Evolutionary conservation across 2,329 filamentous ascomycete species (phyloP), one percentile per base, ranked within the genome.

Genomic region (Calonectria henricotiae): DNA sequence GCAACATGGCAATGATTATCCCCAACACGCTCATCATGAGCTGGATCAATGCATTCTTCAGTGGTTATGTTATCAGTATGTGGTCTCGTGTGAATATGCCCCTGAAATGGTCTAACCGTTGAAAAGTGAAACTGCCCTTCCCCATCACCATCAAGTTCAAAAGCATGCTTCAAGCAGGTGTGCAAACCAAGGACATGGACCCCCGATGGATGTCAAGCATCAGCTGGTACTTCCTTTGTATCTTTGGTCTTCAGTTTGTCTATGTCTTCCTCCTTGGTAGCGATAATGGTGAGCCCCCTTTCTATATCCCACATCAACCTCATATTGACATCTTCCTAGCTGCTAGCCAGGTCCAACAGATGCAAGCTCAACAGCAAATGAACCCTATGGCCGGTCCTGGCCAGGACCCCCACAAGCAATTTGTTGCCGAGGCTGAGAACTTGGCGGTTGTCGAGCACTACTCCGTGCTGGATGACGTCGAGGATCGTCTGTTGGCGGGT

Each of bases 1-100:
- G 95, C 68, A 98, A 99, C 81, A 98, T 99, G 93, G 96, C 96
- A 74, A 99, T 98, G 96, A 98, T 99, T 86, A 94, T 99, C 69
- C 96, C 96, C 60, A 98, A 99, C 84, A 98, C 95, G 6, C 85
- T 99, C 81, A 99, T 99, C 76, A 99, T 99, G 96, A 96, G 96
- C 75, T 99, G 96, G 96, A 98, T 99, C 82, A 99, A 99, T 85
- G 95, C 96, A 0, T 99, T 98, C 81, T 99, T 99, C 79, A 97
- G 94, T 63, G 96, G 96, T 37, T 99, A 98, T 80, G 96, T 99
- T 58, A 98, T 99, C 73, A 94, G 94, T 97, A 87, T 54, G 80
- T 80, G n/a, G 1, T 2, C 35, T 12, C n/a, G 25, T 49, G 17
- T 5, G 15, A 32, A 1, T 1, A 27, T 23, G 0, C 7, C 3